Evolutionary conservation across 345 rosid species (phyloP).

Genomic region (Garcia nutans): DNA sequence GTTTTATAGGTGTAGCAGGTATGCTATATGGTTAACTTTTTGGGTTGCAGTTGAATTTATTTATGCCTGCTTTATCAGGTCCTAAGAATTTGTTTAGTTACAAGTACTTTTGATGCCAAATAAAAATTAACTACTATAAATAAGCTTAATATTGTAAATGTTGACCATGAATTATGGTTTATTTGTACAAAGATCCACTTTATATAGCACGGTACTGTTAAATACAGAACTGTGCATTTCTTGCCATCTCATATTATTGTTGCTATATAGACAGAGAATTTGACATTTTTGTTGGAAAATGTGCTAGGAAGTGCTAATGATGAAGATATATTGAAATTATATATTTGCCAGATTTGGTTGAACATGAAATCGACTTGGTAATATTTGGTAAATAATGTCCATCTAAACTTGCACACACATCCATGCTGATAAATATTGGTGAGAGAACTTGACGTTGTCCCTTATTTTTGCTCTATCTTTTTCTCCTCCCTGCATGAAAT

Average conservation of each 20-base stretch:
- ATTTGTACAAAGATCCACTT: not conserved
- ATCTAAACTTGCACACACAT: not conserved
- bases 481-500: not conserved
- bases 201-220: not conserved
- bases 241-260: not conserved
- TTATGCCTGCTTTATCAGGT: not conserved
- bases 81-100: not conserved
- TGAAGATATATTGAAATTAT: not conserved
- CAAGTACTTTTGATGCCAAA: not conserved
- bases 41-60: conserved; percentile 5
- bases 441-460: not conserved
- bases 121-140: not conserved
- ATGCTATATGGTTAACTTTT: conserved; percentile 14
- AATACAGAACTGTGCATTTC: not conserved
- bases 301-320: not conserved
- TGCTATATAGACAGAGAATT: not conserved
- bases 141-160: not conserved
- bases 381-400: too few species aligned
- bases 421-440: not conserved
- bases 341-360: not conserved
- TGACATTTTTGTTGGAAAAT: not conserved
- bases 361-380: not conserved
- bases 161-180: not conserved
- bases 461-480: not conserved
- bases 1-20: conserved; percentile 97